Percentiles rank a stretch among this genome's conserved stretches.
Evolutionary conservation across 2,329 filamentous ascomycete genomes (phyloP).

Genomic region (Cryphonectria naterciae): DNA sequence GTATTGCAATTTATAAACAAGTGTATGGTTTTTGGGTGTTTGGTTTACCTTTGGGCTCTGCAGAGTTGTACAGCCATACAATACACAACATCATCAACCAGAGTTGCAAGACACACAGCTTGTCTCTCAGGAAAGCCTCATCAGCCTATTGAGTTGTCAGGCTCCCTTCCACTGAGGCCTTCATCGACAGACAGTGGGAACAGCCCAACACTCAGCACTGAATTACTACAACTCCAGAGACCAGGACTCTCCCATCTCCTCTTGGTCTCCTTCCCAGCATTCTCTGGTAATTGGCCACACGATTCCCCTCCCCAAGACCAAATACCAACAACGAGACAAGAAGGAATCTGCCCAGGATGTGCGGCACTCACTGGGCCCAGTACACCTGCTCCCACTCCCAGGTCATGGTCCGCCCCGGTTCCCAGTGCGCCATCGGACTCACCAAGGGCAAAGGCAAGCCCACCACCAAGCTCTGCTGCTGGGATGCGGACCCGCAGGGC

Average conservation of each 20-base stretch:
- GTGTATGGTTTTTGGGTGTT: not conserved
- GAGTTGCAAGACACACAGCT: not conserved
- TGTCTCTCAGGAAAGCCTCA: not conserved
- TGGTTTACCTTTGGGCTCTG: not conserved
- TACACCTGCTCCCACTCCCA: not conserved
- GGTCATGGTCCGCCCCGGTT: not conserved
- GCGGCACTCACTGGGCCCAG: not conserved
- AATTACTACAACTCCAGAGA: not conserved
- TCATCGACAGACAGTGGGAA: not conserved
- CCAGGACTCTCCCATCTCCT: not conserved
- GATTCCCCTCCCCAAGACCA: not conserved
- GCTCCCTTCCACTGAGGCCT: not conserved
- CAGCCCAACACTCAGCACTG: not conserved
- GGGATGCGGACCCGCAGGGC: constrained; percentile 3
- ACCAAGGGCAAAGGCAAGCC: not conserved
- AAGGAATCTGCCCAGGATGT: not conserved
- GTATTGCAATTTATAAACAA: not conserved
- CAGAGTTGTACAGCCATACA: not conserved
- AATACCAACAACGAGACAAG: not conserved
- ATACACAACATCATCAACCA: not conserved
- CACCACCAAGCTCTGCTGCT: not conserved
- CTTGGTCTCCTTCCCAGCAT: too few relatives aligned
- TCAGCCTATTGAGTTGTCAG: not conserved
- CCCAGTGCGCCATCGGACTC: not conserved
- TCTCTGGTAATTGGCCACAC: too few relatives aligned